These are phyloP conservation scores for Trichocladium antarcticum DNA, from an alignment of 495 filamentous ascomycete genomes.

Conservation along the genomic window DNA sequence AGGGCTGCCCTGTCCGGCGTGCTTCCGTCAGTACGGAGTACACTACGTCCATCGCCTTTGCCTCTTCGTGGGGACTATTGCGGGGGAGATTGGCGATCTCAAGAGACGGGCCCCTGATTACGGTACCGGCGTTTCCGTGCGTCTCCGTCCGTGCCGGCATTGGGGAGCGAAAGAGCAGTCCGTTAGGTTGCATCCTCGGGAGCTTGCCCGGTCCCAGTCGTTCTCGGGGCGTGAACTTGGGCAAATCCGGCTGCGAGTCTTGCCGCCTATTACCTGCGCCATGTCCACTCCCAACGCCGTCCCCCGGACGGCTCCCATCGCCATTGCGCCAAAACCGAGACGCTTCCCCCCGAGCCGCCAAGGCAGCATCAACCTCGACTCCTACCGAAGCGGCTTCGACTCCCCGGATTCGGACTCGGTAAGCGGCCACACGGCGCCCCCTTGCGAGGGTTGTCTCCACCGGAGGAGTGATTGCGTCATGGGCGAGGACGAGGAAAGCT, in stretches of 20 bases:
- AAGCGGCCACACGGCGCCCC: constrained; percentile 29
- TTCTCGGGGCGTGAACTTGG: neutral
- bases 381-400: constrained; percentile 37
- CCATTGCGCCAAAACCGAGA: constrained; percentile 45
- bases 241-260: constrained; percentile 13
- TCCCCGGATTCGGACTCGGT: constrained; percentile 41
- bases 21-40: too few species aligned
- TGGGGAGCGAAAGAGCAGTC: neutral
- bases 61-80: neutral
- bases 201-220: neutral
- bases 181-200: constrained; percentile 8
- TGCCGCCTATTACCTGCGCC: constrained; percentile 24
- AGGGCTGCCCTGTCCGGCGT: too few species aligned
- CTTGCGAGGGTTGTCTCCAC: constrained; percentile 59
- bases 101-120: neutral
- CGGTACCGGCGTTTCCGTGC: neutral
- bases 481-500: constrained; percentile 55
- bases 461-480: constrained; percentile 86
- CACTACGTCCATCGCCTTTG: neutral
- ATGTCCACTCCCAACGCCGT: constrained; percentile 41
- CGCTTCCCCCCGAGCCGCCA: constrained; percentile 35
- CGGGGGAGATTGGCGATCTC: neutral
- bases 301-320: constrained; percentile 45
- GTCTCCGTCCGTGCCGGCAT: neutral
- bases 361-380: constrained; percentile 31